Conservation (phyloP, 139 green algal genomes). For the Chlamydomonas sphaeroides region DNA sequence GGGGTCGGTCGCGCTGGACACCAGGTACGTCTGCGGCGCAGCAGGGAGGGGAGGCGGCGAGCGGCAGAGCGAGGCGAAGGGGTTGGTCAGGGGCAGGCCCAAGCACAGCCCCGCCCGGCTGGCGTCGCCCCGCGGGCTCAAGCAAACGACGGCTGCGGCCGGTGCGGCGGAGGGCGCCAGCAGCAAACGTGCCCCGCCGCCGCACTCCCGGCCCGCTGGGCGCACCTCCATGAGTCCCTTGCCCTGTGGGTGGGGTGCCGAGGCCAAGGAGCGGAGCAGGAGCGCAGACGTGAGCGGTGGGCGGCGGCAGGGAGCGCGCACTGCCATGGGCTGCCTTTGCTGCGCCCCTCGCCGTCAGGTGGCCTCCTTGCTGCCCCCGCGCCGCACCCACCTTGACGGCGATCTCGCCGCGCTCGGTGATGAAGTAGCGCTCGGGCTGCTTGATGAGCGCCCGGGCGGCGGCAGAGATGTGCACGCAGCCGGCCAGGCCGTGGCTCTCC, state of each 20-base stretch:
- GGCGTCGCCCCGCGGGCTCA: background rate
- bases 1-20: background rate
- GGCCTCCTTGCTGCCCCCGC: no score
- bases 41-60: background rate
- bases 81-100: background rate
- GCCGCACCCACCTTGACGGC: constrained; percentile 35
- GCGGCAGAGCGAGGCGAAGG: background rate
- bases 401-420: constrained; percentile 20
- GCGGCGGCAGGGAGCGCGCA: no score
- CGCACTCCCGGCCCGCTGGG: background rate
- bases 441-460: background rate
- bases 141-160: background rate
- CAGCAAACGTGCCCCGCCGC: background rate
- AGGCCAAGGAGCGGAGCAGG: no score
- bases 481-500: constrained; percentile 32
- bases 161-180: no score
- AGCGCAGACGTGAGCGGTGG: no score
- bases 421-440: background rate
- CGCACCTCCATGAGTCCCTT: constrained; percentile 24
- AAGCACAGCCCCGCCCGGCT: background rate
- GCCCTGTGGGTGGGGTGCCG: no score
- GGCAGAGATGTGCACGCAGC: constrained; percentile 16
- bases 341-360: no score
- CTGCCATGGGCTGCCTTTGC: no score
- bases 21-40: constrained; percentile 5